Evolutionary conservation across 805 yeast species (phyloP).

Genomic region (Vanderwaltozyma verrucispora): DNA sequence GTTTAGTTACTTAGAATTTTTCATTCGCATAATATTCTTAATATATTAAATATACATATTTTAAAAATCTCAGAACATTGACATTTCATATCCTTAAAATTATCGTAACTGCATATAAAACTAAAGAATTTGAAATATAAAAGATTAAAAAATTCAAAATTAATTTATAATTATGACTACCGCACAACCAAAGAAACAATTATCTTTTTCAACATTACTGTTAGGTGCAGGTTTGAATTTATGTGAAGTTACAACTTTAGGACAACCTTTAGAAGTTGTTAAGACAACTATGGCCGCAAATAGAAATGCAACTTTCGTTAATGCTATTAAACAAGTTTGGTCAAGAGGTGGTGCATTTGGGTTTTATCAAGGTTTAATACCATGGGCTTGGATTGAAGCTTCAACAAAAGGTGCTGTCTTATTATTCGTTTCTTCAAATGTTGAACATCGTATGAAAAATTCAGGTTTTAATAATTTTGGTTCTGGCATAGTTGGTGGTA

Average conservation of each 20-base stretch:
- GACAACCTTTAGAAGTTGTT: slow-evolving; percentile 93
- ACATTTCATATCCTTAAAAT: too few relatives aligned
- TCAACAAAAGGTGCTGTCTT: slow-evolving; percentile 98
- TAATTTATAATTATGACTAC: not conserved
- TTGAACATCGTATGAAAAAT: slow-evolving; percentile 63
- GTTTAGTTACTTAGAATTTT: too few relatives aligned
- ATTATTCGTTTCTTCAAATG: slow-evolving; percentile 84
- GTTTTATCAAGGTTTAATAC: slow-evolving; percentile 94
- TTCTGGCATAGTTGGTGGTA: slow-evolving; percentile 93
- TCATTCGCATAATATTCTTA: too few relatives aligned
- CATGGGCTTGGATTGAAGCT: slow-evolving; percentile 99
- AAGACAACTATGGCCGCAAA: slow-evolving; percentile 99
- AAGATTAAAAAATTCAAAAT: too few relatives aligned
- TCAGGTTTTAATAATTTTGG: slow-evolving; percentile 62
- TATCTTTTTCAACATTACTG: slow-evolving; percentile 79
- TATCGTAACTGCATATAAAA: too few relatives aligned
- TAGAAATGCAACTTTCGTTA: slow-evolving; percentile 55
- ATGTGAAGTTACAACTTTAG: slow-evolving; percentile 88
- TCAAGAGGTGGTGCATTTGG: slow-evolving; percentile 88
- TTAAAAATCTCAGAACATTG: too few relatives aligned
- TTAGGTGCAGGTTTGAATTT: slow-evolving; percentile 89
- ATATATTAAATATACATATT: too few relatives aligned
- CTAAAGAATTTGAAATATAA: too few relatives aligned
- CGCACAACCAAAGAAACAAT: slow-evolving; percentile 55
- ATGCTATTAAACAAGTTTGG: slow-evolving; percentile 72